Percentiles rank a stretch among this genome's conserved stretches.
These are phyloP conservation scores for Colletotrichum sublineola DNA, from an alignment of 2,329 filamentous ascomycete species.

Conservation along the genomic window DNA sequence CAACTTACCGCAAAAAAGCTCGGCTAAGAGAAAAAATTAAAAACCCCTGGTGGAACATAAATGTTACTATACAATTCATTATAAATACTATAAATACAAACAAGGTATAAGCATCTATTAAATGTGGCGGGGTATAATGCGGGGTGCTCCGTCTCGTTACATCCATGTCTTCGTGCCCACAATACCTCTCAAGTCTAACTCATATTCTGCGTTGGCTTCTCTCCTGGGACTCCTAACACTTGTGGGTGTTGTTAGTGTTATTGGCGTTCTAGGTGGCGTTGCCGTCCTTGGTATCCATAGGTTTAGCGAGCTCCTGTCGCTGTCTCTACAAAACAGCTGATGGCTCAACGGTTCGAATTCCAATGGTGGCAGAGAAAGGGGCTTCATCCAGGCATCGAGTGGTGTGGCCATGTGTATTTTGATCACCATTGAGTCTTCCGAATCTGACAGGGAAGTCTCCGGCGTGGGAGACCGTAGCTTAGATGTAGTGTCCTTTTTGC, in stretches of 20 bases:
- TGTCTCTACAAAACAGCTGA: conserved; percentile 19
- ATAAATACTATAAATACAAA: neutral
- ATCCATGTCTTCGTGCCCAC: conserved; percentile 29
- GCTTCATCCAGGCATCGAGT: conserved; percentile 29
- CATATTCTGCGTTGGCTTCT: conserved; percentile 22
- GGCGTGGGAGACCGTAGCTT: neutral
- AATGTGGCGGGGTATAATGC: neutral
- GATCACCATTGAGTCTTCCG: conserved; percentile 2
- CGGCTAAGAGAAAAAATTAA: neutral
- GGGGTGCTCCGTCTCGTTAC: neutral
- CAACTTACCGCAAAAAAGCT: too few relatives aligned
- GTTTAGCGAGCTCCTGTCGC: neutral
- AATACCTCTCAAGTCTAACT: conserved; percentile 21
- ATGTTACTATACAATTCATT: neutral
- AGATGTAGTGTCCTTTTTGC: neutral
- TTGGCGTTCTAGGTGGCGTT: neutral
- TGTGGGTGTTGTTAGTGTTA: conserved; percentile 11
- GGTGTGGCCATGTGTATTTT: conserved; percentile 24
- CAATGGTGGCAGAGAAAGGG: conserved; percentile 19
- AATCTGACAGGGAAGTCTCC: neutral
- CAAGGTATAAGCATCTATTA: neutral
- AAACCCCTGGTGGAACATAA: neutral
- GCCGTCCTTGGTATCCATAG: neutral
- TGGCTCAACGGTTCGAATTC: neutral
- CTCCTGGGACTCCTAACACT: conserved; percentile 7